Evolutionary conservation across 495 filamentous ascomycete genomes (phyloP), one percentile per base, ranked within the genome.

Genomic region (Penicillium samsonianum): DNA sequence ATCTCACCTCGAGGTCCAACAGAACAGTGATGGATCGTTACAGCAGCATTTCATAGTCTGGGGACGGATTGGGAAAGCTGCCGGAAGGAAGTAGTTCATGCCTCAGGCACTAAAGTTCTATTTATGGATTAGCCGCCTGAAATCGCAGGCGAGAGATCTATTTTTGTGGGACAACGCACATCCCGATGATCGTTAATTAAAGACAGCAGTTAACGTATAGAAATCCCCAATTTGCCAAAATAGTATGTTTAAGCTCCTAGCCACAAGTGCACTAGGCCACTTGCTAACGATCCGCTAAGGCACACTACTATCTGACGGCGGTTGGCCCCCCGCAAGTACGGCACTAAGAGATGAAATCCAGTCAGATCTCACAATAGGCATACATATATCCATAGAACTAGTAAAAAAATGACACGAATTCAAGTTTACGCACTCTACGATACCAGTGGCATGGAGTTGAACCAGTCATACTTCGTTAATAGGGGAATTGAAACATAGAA

Each of bases 381-480:
- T 38, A 38, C 16, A 5, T 38, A 17, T 6, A 38, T 17, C 16
- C 16, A n/a, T 38, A 8, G 7, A n/a, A 38, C 5, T 17, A 38
- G 16, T 38, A 17, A 2, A n/a, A 37, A 33, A 38, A 17, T 30
- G 2, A 10, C 30, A 33, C 41, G 14, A 43, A 33, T 17, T 10
- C 28, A 57, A 28, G 14, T 46, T 45, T 68, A 68, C 58, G 57
- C 17, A 31, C 38, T 38, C 23, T 55, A 47, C 53, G 31, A 33
- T 45, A 50, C 57, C 49, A 46, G 38, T 45, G 48, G 55, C 26
- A 61, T 64, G 53, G 63, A 70, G 63, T 54, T 63, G 63, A 68
- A 72, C 71, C 68, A 68, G 69, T 75, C 67, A 71, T 73, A 73
- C 74, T 77, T 77, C 74, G 74, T 75, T 77, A 72, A 67, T 65